A percentile compares a stretch with the other conserved stretches of the same genome.
Conservation (phyloP, 1,284 basidiomycete species). For the Boletellus sp. region DNA sequence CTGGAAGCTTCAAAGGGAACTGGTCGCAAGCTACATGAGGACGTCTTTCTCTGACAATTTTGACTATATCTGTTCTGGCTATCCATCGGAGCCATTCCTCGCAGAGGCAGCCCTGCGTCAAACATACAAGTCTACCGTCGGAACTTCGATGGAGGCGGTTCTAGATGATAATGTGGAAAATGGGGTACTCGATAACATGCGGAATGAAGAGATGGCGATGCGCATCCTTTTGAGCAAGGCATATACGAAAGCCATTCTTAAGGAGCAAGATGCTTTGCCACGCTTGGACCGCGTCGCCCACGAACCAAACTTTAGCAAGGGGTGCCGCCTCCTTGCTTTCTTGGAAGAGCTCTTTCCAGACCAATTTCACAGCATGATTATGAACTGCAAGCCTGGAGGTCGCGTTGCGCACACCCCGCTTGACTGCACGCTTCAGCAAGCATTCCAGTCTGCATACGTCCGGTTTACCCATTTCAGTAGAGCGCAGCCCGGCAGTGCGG, state of each 20-base stretch:
- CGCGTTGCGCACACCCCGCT: too few relatives aligned
- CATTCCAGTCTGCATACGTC: too few relatives aligned
- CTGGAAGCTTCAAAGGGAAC: background rate
- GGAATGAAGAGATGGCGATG: background rate
- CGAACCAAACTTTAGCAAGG: background rate
- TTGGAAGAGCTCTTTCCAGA: background rate
- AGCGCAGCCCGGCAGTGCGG: too few relatives aligned
- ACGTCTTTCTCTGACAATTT: background rate
- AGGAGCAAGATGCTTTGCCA: too few relatives aligned
- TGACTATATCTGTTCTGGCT: constrained; percentile 1
- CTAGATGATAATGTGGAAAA: background rate
- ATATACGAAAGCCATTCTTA: background rate
- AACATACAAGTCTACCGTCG: too few relatives aligned
- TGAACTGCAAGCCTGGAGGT: too few relatives aligned
- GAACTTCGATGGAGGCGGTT: background rate
- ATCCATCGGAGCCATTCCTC: constrained; percentile 1
- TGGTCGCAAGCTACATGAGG: constrained; percentile 2
- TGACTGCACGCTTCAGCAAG: too few relatives aligned
- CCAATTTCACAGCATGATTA: too few relatives aligned
- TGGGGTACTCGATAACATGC: background rate
- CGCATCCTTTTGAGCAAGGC: background rate
- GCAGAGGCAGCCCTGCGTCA: constrained; percentile 1
- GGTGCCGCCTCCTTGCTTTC: constrained; percentile 1
- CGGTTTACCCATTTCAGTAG: too few relatives aligned
- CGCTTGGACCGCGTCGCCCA: too few relatives aligned